These are phyloP conservation scores for Chrysoporthe cubensis DNA, from an alignment of 2,329 filamentous ascomycete species.

Conservation along the genomic window DNA sequence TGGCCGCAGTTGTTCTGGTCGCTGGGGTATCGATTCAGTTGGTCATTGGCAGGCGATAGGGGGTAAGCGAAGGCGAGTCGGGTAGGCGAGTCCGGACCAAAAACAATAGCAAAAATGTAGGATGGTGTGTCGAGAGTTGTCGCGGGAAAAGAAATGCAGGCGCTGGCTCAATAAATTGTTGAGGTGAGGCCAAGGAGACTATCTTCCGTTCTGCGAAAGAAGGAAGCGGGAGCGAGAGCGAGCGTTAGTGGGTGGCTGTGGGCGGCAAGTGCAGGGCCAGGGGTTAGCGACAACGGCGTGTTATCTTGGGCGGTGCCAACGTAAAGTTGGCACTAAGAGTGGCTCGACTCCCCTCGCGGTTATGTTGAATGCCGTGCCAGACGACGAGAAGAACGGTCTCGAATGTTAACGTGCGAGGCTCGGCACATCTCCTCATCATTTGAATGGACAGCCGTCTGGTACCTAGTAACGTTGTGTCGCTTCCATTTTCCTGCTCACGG, in stretches of 20 bases:
- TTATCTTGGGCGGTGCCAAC: not conserved
- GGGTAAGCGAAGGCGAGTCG: not conserved
- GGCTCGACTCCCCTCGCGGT: too few relatives aligned
- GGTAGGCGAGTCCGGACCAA: not conserved
- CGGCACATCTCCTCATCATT: too few relatives aligned
- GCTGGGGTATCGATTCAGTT: not conserved
- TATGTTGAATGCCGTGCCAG: too few relatives aligned
- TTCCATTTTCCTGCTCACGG: too few relatives aligned
- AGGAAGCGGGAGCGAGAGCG: not conserved
- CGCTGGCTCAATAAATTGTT: not conserved
- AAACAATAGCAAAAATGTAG: not conserved
- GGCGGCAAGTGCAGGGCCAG: slow-evolving; percentile 1
- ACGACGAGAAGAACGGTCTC: too few relatives aligned
- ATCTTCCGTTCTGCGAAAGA: not conserved
- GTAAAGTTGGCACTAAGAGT: too few relatives aligned
- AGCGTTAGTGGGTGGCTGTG: not conserved
- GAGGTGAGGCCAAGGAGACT: not conserved
- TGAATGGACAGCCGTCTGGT: too few relatives aligned
- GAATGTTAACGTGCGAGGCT: too few relatives aligned
- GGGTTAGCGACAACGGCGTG: not conserved
- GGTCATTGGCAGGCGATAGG: not conserved
- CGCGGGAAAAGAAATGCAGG: not conserved
- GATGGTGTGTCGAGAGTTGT: not conserved
- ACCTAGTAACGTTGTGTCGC: too few relatives aligned
- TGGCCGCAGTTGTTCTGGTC: not conserved